Evolutionary conservation across 2,329 filamentous ascomycete genomes (phyloP).

Genomic region (Sporothrix pseudoabietina): DNA sequence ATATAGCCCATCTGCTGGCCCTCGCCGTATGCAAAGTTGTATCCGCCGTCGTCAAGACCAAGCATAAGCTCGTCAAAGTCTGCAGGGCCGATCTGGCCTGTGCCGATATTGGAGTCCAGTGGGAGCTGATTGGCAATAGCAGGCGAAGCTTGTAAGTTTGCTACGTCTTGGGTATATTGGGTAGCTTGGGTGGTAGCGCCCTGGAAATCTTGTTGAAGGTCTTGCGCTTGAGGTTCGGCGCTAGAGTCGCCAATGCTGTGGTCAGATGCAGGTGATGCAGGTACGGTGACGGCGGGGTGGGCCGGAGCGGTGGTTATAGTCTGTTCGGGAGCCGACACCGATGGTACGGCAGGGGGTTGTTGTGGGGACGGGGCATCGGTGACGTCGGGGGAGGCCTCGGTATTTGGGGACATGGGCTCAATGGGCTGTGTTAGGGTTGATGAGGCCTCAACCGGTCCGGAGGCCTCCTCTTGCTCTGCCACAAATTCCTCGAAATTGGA

Average conservation of each 20-base stretch:
- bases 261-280: slow-evolving; percentile 30
- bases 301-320: not conserved
- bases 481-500: slow-evolving; percentile 14
- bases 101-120: not conserved
- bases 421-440: not conserved
- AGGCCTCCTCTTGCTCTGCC: slow-evolving; percentile 15
- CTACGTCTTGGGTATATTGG: not conserved
- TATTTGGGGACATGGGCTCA: not conserved
- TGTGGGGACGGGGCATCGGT: not conserved
- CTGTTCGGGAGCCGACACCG: slow-evolving; percentile 3
- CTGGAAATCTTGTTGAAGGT: not conserved
- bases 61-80: slow-evolving; percentile 22
- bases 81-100: not conserved
- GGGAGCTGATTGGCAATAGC: not conserved
- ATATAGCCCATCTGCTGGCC: not conserved
- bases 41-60: slow-evolving; percentile 27
- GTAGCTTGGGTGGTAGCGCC: not conserved
- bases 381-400: slow-evolving; percentile 16
- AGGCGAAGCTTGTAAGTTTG: not conserved
- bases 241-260: slow-evolving; percentile 19
- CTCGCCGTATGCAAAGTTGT: slow-evolving; percentile 20
- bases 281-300: not conserved
- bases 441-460: slow-evolving; percentile 3
- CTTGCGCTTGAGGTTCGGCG: slow-evolving; percentile 10
- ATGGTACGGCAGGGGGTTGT: not conserved